phyloP scores from a whole-genome alignment of 148 eudicot species.

The Rhododendron ovatum region DNA sequence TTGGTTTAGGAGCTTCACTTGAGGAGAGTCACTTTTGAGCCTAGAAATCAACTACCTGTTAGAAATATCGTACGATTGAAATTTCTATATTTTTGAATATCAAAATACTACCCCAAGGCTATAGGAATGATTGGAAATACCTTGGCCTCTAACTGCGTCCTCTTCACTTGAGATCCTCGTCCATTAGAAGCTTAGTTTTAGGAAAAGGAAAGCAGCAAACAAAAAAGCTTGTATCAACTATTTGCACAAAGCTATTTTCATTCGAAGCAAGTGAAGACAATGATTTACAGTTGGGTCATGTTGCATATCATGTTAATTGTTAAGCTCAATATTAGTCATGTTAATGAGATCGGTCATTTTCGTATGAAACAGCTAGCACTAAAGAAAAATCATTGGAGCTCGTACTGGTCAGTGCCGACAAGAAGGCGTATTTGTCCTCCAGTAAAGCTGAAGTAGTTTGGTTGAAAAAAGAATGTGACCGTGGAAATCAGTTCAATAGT shows the following conservation, averaged over 20 bases:
- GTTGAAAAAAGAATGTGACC: neutral
- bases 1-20: conserved; percentile 25
- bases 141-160: conserved; percentile 55
- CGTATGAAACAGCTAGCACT: neutral
- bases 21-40: conserved; percentile 47
- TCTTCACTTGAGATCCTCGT: conserved; percentile 61
- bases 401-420: neutral
- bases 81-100: neutral
- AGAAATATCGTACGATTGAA: conserved; percentile 16
- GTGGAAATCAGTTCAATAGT: neutral
- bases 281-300: neutral
- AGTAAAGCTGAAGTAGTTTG: neutral
- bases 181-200: conserved; percentile 58
- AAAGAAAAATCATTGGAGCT: neutral
- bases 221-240: neutral
- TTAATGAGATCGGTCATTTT: neutral
- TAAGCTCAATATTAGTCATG: neutral
- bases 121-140: conserved; percentile 28
- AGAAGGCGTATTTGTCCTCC: neutral
- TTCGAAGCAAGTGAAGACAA: neutral
- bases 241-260: neutral
- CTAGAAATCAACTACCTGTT: conserved; percentile 34
- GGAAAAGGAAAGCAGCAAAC: neutral
- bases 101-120: neutral
- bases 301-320: neutral